Conservation (phyloP, 257 asterid species). For the Ocimum tenuiflorum region DNA sequence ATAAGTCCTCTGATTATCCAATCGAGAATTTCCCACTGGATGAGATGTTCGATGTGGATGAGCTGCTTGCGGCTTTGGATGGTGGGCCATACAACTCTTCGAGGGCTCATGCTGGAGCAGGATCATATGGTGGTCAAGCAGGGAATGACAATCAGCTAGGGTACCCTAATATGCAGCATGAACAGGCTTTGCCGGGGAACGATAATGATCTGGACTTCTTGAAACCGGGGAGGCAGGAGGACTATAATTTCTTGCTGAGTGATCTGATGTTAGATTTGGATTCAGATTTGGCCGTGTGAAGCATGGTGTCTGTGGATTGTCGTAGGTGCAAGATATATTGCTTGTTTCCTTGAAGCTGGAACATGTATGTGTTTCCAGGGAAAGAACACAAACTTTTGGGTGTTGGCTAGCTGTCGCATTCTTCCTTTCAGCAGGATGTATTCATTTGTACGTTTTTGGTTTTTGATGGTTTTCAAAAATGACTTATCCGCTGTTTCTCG, state of each 20-base stretch:
- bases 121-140: not conserved
- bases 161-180: not conserved
- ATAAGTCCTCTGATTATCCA: no score
- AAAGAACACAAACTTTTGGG: not conserved
- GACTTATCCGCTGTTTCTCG: no score
- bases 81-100: not conserved
- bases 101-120: not conserved
- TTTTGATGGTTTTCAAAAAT: no score
- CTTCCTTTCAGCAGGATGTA: no score
- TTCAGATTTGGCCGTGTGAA: conserved; percentile 23
- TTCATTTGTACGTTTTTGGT: no score
- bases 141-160: not conserved
- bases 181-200: conserved; percentile 2
- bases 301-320: not conserved
- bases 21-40: conserved; percentile 23
- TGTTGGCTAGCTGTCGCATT: not conserved
- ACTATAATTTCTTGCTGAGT: conserved; percentile 29
- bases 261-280: conserved; percentile 38
- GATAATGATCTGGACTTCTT: conserved; percentile 49
- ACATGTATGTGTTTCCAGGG: not conserved
- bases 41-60: conserved; percentile 52
- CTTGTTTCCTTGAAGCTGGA: not conserved
- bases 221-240: conserved; percentile 55
- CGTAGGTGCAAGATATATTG: not conserved
- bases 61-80: conserved; percentile 38